Evolutionary conservation across 2,329 filamentous ascomycete genomes (phyloP).

Genomic region (Neonectria hederae): DNA sequence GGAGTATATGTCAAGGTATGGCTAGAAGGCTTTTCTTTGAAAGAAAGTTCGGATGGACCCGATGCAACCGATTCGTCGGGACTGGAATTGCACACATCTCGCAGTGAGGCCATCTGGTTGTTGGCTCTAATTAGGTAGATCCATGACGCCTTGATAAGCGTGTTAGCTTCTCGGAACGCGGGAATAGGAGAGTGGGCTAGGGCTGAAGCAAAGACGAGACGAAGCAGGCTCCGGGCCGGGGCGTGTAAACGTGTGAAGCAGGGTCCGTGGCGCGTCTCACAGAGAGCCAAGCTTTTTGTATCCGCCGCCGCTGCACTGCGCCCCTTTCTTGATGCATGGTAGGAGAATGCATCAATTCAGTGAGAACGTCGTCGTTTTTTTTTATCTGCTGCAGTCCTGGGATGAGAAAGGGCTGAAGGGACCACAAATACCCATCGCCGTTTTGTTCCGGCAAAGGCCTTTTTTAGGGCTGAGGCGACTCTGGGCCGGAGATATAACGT

Average conservation of each 20-base stretch:
- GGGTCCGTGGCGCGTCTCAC: background rate
- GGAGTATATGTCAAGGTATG: background rate
- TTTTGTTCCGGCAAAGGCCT: too few relatives aligned
- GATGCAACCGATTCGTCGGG: background rate
- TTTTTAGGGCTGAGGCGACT: background rate
- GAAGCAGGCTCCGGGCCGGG: background rate
- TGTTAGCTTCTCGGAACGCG: background rate
- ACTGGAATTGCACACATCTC: background rate
- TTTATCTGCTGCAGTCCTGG: too few relatives aligned
- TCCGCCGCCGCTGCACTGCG: background rate
- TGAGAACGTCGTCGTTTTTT: too few relatives aligned
- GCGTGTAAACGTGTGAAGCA: background rate
- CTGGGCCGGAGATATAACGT: too few relatives aligned
- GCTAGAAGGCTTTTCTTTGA: too few relatives aligned
- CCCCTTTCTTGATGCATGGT: background rate
- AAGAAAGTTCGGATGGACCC: background rate
- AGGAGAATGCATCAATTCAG: too few relatives aligned
- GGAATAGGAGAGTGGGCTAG: background rate
- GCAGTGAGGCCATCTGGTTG: too few relatives aligned
- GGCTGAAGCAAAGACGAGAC: slow-evolving; percentile 6
- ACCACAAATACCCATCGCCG: too few relatives aligned
- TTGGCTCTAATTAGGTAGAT: too few relatives aligned
- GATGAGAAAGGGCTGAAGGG: too few relatives aligned
- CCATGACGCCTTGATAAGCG: background rate
- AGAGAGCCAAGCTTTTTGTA: background rate